Conservation (phyloP, 169 alveolate genomes). For the Perkinsus olseni region DNA sequence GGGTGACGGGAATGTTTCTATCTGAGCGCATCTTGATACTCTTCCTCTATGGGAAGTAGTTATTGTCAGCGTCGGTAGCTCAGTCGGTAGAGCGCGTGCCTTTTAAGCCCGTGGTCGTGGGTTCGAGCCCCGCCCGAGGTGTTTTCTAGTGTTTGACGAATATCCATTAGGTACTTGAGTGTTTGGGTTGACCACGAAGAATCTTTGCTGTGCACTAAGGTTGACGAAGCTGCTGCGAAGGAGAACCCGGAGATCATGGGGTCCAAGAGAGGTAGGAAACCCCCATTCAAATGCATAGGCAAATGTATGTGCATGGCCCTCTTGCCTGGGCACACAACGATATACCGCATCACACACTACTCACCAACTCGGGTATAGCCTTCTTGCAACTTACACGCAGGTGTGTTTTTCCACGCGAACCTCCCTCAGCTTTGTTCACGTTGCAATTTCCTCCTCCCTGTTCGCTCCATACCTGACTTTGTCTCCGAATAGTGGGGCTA, state of each 20-base stretch:
- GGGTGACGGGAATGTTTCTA: too few relatives aligned
- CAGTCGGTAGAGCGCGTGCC: slow-evolving; percentile 98
- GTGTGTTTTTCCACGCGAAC: too few relatives aligned
- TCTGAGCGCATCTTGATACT: too few relatives aligned
- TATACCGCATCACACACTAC: too few relatives aligned
- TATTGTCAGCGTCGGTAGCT: slow-evolving; percentile 48
- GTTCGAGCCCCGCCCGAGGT: slow-evolving; percentile 87
- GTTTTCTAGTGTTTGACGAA: background rate
- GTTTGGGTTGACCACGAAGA: background rate
- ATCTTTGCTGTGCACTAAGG: background rate
- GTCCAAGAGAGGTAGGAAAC: background rate
- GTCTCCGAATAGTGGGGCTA: too few relatives aligned
- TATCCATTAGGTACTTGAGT: background rate
- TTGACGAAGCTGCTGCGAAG: background rate
- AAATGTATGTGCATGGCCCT: too few relatives aligned
- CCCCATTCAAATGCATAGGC: background rate
- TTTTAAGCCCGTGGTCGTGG: slow-evolving; percentile 96
- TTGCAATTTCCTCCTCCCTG: too few relatives aligned
- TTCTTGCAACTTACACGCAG: too few relatives aligned
- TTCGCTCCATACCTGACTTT: too few relatives aligned
- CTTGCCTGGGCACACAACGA: too few relatives aligned
- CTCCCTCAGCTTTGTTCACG: too few relatives aligned
- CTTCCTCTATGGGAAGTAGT: background rate
- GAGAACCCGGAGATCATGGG: background rate
- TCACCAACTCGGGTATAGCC: too few relatives aligned